Evolutionary conservation across 1,284 basidiomycete species (phyloP).

Genomic region (Afroboletus lepidellus): DNA sequence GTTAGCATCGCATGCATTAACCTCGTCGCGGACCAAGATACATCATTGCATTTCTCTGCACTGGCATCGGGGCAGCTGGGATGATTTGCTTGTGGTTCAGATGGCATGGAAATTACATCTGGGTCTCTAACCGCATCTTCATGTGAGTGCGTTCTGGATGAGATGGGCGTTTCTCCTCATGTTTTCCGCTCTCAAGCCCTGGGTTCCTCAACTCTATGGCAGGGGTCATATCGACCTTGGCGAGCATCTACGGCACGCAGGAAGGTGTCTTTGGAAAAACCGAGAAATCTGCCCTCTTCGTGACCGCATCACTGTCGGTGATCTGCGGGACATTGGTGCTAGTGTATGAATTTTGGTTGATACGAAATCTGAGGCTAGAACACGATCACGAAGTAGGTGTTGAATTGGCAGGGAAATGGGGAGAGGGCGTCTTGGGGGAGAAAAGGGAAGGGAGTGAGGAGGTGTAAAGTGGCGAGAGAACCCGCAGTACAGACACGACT

Average conservation of each 20-base stretch:
- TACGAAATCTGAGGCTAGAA: slow-evolving; percentile 43
- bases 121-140: slow-evolving; percentile 56
- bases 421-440: slow-evolving; percentile 44
- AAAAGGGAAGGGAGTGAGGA: slow-evolving; percentile 17
- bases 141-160: slow-evolving; percentile 38
- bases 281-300: slow-evolving; percentile 46
- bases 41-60: slow-evolving; percentile 52
- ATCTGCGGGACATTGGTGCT: slow-evolving; percentile 40
- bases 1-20: slow-evolving; percentile 4
- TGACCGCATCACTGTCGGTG: slow-evolving; percentile 39
- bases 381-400: slow-evolving; percentile 46
- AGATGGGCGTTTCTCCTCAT: slow-evolving; percentile 3
- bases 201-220: slow-evolving; percentile 53
- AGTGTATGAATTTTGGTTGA: slow-evolving; percentile 44
- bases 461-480: background rate
- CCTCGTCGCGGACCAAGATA: slow-evolving; percentile 35
- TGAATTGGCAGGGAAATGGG: slow-evolving; percentile 45
- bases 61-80: slow-evolving; percentile 47
- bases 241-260: slow-evolving; percentile 49
- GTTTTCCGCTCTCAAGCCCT: slow-evolving; percentile 37
- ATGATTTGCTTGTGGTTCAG: slow-evolving; percentile 59
- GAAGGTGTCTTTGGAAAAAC: slow-evolving; percentile 42
- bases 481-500: background rate
- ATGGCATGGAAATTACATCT: slow-evolving; percentile 62
- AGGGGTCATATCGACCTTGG: slow-evolving; percentile 52